Evolutionary conservation across 2,329 filamentous ascomycete genomes (phyloP), one percentile per base, ranked within the genome.

Genomic region (Fusarium globosum): DNA sequence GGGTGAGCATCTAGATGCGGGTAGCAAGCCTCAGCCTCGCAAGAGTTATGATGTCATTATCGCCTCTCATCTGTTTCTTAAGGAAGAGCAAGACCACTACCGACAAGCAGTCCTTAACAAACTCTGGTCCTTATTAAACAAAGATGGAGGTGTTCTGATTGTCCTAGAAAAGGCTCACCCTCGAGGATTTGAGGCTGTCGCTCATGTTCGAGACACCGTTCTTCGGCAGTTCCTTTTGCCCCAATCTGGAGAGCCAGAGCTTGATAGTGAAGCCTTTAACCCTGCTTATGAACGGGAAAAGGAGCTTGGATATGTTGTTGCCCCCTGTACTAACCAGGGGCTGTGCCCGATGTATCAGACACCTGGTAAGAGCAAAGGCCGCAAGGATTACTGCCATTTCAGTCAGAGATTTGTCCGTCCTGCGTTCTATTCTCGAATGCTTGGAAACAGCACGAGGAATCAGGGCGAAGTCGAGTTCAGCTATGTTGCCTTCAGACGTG

Each of bases 361-460:
- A 1, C 88, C 92, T 2, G 94, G 95, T 1, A 86, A 92, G 61
- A 90, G 89, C 61, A 85, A 85, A 35, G 94, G 95, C 11, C 90
- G 96, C 62, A 95, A 95, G 77, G 95, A 98, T 79, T 96, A 92
- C 79, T 99, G 96, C 82, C 93, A 93, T 81, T 98, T 99, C 82
- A 89, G 87, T 71, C 96, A 99, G 83, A 91, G 96, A 52, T 98
- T 94, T 80, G 92, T 95, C 57, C 91, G 95, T 0, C 96, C 96
- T 2, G 85, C 86, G 0, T 98, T 95, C 81, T 87, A 98, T 62
- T 94, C 97, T 80, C 88, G 88, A 52, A 88, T 98, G 52, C 85
- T 97, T 26, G 89, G 90, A 23, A 90, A 89, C 30, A 85, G 85
- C 12, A 88, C 91, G 76, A 89, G 89, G 72, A 98, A 97, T 80